Evolutionary conservation across 1,284 basidiomycete genomes (phyloP).

Genomic region (Thelephora terrestris): DNA sequence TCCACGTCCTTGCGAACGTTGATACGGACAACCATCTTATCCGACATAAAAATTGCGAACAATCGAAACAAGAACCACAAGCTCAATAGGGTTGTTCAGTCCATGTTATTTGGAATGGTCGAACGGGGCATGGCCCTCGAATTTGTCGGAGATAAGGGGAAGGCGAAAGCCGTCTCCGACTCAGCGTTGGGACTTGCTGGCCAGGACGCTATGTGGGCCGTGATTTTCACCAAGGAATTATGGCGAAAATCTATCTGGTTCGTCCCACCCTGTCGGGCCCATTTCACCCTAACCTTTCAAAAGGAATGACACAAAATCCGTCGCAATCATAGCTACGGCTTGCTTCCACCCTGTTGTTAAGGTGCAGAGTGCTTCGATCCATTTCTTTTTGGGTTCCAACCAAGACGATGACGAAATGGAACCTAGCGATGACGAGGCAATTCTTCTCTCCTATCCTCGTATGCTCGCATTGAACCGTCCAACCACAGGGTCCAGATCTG

Average conservation of each 20-base stretch:
- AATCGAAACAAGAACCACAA: constrained; percentile 87
- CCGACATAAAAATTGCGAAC: constrained; percentile 92
- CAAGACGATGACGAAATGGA: constrained; percentile 61
- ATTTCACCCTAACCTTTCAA: neutral
- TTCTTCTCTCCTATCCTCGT: constrained; percentile 8
- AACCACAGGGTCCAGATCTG: constrained; percentile 48
- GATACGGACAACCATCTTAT: constrained; percentile 93
- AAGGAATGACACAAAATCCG: constrained; percentile 88
- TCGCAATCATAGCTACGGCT: constrained; percentile 86
- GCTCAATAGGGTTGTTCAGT: constrained; percentile 93
- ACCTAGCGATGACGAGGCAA: constrained; percentile 60
- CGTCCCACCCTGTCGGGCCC: constrained; percentile 15
- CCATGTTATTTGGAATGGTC: constrained; percentile 93
- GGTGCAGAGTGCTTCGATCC: constrained; percentile 92
- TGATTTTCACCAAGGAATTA: constrained; percentile 88
- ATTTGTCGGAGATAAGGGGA: constrained; percentile 75
- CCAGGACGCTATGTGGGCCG: constrained; percentile 96
- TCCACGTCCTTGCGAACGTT: constrained; percentile 76
- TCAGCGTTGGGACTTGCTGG: constrained; percentile 37
- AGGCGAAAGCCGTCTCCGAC: constrained; percentile 37
- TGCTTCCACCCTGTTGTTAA: constrained; percentile 93
- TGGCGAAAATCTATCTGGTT: constrained; percentile 94
- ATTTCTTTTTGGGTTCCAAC: constrained; percentile 91
- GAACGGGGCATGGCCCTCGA: constrained; percentile 83
- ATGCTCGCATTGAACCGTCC: neutral